These are phyloP conservation scores for Leucogyrophana mollusca DNA, from an alignment of 768 basidiomycete genomes.

Conservation along the genomic window DNA sequence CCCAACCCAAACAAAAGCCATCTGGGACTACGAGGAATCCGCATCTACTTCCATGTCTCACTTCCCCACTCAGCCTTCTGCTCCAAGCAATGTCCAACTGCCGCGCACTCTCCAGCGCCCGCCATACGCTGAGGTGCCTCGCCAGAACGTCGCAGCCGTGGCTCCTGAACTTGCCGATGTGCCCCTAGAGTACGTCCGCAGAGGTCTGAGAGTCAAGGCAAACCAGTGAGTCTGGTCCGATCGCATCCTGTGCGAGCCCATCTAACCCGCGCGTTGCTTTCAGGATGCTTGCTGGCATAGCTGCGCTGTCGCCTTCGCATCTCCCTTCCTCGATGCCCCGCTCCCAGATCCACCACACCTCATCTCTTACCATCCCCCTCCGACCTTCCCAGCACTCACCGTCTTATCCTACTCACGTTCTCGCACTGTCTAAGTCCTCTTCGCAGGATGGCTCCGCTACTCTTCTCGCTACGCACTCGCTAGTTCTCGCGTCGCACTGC, in stretches of 20 bases:
- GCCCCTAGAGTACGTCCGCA: constrained; percentile 65
- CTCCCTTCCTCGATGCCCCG: constrained; percentile 28
- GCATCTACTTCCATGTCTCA: constrained; percentile 19
- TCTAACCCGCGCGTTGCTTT: constrained; percentile 7
- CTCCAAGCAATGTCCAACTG: constrained; percentile 51
- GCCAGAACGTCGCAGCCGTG: constrained; percentile 52
- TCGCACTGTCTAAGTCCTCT: constrained; percentile 41
- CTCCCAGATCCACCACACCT: constrained; percentile 30
- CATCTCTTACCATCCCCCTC: constrained; percentile 27
- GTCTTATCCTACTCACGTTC: constrained; percentile 49
- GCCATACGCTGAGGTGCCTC: constrained; percentile 52
- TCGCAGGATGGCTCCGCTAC: constrained; percentile 28
- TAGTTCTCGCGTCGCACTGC: constrained; percentile 70
- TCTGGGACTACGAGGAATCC: constrained; percentile 33
- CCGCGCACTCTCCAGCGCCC: constrained; percentile 73
- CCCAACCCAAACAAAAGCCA: constrained; percentile 34
- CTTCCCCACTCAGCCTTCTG: constrained; percentile 26
- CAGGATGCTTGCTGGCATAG: constrained; percentile 39
- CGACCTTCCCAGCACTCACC: constrained; percentile 22
- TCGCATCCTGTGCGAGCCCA: neutral
- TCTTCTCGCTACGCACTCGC: constrained; percentile 63
- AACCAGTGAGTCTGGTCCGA: constrained; percentile 35
- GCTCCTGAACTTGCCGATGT: constrained; percentile 48
- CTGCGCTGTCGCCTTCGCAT: constrained; percentile 50
- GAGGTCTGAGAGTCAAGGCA: constrained; percentile 45